phyloP scores from a whole-genome alignment of 805 yeast genomes.

The Kuraishia piskuri region DNA sequence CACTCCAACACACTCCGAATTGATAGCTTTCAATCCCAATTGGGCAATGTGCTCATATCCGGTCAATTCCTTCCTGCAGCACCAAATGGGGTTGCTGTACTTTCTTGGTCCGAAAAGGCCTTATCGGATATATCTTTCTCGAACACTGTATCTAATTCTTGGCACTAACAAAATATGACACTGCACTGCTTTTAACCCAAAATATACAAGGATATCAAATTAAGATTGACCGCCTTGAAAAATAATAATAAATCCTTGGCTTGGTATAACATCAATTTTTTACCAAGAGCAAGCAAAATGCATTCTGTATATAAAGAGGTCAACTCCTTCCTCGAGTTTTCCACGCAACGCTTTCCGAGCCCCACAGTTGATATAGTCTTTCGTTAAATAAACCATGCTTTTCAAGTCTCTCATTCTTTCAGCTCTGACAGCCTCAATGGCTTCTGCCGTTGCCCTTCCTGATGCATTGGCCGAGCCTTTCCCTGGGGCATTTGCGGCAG shows the following conservation, averaged over 20 bases:
- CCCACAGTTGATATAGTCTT: neutral
- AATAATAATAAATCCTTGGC: neutral
- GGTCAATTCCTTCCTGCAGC: neutral
- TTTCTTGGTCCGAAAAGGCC: neutral
- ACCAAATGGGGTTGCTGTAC: neutral
- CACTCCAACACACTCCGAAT: neutral
- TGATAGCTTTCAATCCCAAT: neutral
- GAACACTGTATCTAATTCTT: neutral
- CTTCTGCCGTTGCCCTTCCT: slow-evolving; percentile 21
- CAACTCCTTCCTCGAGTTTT: neutral
- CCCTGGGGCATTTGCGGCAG: slow-evolving; percentile 20
- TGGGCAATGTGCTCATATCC: neutral
- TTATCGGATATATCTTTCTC: neutral
- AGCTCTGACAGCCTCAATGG: slow-evolving; percentile 18
- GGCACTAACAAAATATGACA: neutral
- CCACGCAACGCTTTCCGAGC: neutral
- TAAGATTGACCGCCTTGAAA: neutral
- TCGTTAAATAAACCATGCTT: slow-evolving; percentile 2
- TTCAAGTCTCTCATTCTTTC: slow-evolving; percentile 7
- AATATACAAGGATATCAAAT: neutral
- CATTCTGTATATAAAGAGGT: neutral
- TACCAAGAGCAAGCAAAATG: neutral
- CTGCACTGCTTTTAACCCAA: too few relatives aligned
- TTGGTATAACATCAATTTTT: too few relatives aligned
- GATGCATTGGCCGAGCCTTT: slow-evolving; percentile 17